phyloP scores from a whole-genome alignment of 257 asterid species.

The Scutellaria barbata region DNA sequence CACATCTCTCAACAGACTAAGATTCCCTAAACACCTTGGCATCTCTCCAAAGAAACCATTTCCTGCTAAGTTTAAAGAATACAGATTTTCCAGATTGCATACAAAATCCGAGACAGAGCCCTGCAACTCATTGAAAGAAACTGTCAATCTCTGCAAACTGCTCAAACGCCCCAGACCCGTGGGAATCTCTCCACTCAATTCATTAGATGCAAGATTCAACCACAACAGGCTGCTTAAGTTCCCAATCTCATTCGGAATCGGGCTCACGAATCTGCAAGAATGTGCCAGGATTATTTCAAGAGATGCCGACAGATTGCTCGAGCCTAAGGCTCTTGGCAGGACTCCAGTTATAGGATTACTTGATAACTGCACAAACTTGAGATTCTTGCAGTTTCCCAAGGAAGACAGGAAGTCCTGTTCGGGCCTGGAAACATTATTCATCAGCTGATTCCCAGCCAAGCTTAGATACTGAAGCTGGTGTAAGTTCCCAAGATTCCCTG shows the following conservation, averaged over 20 bases:
- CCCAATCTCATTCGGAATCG: not conserved
- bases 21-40: not conserved
- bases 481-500: not conserved
- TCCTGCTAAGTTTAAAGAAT: not conserved
- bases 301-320: not conserved
- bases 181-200: not conserved
- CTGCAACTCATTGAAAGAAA: not conserved
- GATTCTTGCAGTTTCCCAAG: not conserved
- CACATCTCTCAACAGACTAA: not conserved
- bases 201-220: not conserved
- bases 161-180: not conserved
- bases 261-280: not conserved
- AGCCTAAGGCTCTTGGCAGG: not conserved
- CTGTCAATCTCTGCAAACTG: not conserved
- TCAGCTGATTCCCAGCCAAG: not conserved
- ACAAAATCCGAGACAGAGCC: not conserved
- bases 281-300: not conserved
- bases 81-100: not conserved
- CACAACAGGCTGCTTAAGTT: not conserved
- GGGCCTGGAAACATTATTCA: not conserved
- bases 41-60: not conserved
- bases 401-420: not conserved
- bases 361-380: not conserved
- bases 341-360: conserved; percentile 1
- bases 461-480: not conserved